Evolutionary conservation across 2,329 filamentous ascomycete genomes (phyloP).

Genomic region (Colletotrichum musicola): DNA sequence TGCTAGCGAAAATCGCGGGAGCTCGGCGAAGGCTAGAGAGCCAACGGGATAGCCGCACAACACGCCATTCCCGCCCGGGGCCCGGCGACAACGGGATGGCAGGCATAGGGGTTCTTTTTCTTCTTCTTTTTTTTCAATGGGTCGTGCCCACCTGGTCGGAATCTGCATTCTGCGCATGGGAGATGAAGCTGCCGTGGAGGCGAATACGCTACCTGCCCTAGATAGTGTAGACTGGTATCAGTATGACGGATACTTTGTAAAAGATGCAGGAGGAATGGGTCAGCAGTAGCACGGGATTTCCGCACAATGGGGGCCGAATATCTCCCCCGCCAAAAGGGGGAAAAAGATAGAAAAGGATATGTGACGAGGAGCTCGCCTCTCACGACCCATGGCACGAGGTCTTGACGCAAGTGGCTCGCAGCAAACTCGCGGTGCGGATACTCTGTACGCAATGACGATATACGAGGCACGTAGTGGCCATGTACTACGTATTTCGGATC

Average conservation of each 20-base stretch:
- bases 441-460: constrained; percentile 17
- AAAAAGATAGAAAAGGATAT: background rate
- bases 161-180: constrained; percentile 23
- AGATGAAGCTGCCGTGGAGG: constrained; percentile 16
- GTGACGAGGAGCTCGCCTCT: background rate
- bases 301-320: background rate
- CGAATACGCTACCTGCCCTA: background rate
- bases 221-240: too few species aligned
- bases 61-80: background rate
- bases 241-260: too few species aligned
- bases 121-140: background rate
- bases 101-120: background rate
- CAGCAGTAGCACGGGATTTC: background rate
- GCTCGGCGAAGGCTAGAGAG: too few species aligned
- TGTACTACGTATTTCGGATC: background rate
- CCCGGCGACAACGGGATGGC: background rate
- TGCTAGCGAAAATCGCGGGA: too few species aligned
- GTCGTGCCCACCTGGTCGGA: background rate
- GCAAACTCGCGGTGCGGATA: too few species aligned
- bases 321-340: background rate
- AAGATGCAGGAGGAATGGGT: constrained; percentile 18
- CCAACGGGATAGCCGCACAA: background rate
- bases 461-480: constrained; percentile 28
- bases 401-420: background rate
- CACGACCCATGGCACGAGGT: background rate